These are phyloP conservation scores for Ambrosia artemisiifolia DNA, from an alignment of 129 eudicot genomes.

Conservation along the genomic window DNA sequence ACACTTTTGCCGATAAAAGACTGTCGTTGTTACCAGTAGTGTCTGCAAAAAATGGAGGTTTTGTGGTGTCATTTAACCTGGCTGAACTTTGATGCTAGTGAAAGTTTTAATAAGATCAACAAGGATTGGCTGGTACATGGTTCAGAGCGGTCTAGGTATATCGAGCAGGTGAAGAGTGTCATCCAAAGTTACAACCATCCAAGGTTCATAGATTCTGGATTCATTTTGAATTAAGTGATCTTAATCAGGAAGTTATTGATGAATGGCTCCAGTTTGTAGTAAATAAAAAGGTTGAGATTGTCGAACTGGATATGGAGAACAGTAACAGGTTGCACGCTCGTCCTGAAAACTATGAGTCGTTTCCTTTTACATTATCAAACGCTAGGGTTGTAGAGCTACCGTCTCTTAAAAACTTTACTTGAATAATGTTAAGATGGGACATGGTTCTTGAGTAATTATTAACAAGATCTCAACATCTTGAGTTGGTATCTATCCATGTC, in stretches of 20 bases:
- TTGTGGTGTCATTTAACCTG: constrained; percentile 31
- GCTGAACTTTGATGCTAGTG: constrained; percentile 36
- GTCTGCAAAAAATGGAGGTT: constrained; percentile 37
- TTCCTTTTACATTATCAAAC: background rate
- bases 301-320: background rate
- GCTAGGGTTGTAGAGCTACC: background rate
- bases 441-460: constrained; percentile 20
- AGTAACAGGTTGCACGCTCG: too few species aligned
- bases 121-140: constrained; percentile 2
- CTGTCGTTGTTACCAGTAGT: constrained; percentile 31
- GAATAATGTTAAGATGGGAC: constrained; percentile 31
- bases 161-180: constrained; percentile 40
- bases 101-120: constrained; percentile 11
- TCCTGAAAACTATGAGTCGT: background rate
- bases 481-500: too few species aligned
- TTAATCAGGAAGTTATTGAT: background rate
- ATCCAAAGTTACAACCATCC: constrained; percentile 17
- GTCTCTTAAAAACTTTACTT: constrained; percentile 25
- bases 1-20: constrained; percentile 35
- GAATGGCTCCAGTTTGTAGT: background rate
- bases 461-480: constrained; percentile 24
- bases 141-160: constrained; percentile 20
- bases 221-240: background rate
- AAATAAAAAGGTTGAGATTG: background rate
- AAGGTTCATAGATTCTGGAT: background rate